A percentile compares a stretch with the other conserved stretches of the same genome.
Conservation (phyloP, 768 basidiomycete species). For the Hygrocybe punicea region DNA sequence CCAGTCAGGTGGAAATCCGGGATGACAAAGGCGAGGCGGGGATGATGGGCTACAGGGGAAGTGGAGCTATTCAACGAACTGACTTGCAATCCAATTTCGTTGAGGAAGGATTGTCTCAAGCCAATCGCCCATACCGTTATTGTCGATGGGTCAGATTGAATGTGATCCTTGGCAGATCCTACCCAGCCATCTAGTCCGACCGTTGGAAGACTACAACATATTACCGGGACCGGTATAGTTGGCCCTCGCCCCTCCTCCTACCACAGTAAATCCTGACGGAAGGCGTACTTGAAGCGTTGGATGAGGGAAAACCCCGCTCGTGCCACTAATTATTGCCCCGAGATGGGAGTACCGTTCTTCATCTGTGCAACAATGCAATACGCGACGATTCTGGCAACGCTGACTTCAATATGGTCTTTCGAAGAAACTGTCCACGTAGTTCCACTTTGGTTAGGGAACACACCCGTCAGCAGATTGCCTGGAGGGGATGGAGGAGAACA, state of each 20-base stretch:
- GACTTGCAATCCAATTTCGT: neutral
- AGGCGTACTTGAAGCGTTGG: neutral
- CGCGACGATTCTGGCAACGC: neutral
- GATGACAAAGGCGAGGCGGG: neutral
- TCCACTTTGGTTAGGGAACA: neutral
- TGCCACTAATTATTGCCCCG: neutral
- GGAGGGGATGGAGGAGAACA: neutral
- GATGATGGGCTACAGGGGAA: neutral
- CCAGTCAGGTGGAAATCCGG: neutral
- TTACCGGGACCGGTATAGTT: neutral
- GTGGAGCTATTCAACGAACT: neutral
- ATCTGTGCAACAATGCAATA: neutral
- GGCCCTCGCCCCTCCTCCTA: neutral
- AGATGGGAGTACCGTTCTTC: neutral
- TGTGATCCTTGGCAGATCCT: slow-evolving; percentile 1
- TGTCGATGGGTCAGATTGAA: neutral
- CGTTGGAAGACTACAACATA: neutral
- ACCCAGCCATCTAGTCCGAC: neutral
- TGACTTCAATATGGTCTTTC: neutral
- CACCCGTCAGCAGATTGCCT: neutral
- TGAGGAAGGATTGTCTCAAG: neutral
- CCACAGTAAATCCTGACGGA: neutral
- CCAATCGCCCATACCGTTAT: neutral
- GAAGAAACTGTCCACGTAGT: neutral
- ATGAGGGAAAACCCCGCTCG: neutral